phyloP scores from a whole-genome alignment of 495 filamentous ascomycete genomes.

The Penicillium cinerascens region DNA sequence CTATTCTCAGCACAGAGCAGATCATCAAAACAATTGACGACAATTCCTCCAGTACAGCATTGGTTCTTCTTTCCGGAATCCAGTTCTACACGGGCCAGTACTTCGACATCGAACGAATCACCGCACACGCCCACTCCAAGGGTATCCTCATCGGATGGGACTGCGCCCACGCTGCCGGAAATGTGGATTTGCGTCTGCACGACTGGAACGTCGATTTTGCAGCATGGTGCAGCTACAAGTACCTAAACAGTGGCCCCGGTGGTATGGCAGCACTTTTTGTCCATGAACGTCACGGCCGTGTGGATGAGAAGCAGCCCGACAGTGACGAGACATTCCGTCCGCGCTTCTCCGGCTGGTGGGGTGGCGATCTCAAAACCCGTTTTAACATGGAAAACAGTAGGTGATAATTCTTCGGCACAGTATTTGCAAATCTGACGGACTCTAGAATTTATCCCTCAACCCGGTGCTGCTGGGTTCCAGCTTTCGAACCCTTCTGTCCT shows the following conservation, averaged over 20 bases:
- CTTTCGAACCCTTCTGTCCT: slow-evolving; percentile 60
- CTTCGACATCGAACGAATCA: slow-evolving; percentile 84
- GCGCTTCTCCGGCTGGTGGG: slow-evolving; percentile 88
- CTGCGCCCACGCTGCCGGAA: slow-evolving; percentile 90
- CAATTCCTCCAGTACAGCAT: slow-evolving; percentile 70
- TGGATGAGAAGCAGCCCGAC: slow-evolving; percentile 40
- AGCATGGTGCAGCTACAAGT: slow-evolving; percentile 98
- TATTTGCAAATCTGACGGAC: not conserved
- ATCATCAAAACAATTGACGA: slow-evolving; percentile 72
- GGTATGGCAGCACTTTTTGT: slow-evolving; percentile 85
- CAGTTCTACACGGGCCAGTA: slow-evolving; percentile 95
- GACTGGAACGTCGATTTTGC: slow-evolving; percentile 96
- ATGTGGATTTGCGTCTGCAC: slow-evolving; percentile 78
- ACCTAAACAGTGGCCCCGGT: slow-evolving; percentile 88
- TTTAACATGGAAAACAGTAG: slow-evolving; percentile 72
- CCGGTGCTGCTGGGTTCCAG: slow-evolving; percentile 61
- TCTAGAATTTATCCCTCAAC: slow-evolving; percentile 64
- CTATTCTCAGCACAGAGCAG: slow-evolving; percentile 63
- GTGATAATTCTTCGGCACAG: slow-evolving; percentile 6
- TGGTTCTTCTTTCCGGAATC: slow-evolving; percentile 84
- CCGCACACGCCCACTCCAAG: slow-evolving; percentile 68
- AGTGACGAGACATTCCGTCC: slow-evolving; percentile 42
- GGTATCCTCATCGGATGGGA: slow-evolving; percentile 89
- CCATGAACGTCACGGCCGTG: slow-evolving; percentile 65
- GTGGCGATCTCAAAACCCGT: slow-evolving; percentile 67